Base-by-base conservation (phyloP, 352 stramenopile genomes). In the Phytopythium litorale region DNA sequence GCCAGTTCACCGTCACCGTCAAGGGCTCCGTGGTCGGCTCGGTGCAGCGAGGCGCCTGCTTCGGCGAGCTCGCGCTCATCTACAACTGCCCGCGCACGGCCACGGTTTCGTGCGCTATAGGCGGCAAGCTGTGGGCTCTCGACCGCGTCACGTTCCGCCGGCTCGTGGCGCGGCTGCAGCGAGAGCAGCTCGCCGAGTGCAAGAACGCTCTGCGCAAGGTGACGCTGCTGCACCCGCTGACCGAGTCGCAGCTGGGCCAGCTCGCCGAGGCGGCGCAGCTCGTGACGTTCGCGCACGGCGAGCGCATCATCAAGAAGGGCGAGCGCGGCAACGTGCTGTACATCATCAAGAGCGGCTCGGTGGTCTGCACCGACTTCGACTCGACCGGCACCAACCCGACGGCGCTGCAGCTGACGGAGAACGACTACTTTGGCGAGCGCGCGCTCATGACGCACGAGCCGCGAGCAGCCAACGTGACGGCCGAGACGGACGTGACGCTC, bases 11-110 rank as follows among this genome's bases (percentile, higher is more conserved):
- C 59, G 93, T 98, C 70, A 82, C 79, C 19, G 87, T 98, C 4
- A 78, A 93, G 37, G 88, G 81, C 19, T 80, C 87, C 33, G 70
- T 91, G 40, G 83, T 98, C 11, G 87, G 86, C 37, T 71, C 79
- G 0, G 89, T 81, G 18, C 77, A 88, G 55, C 73, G 76, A 6
- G 91, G 91, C 42, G 87, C 81, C 21, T 96, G 85, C 9, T 98
- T 98, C 63, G 97, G 97, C 50, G 97, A 99, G 71, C 70, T 98
- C 9, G 95, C 96, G 6, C 78, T 99, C 19, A 83, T 99, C 64
- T 99, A 99, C 76, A 98, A 98, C 70, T 90, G 89, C 53, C 96
- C 96, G n/a, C 78, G 96, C 37, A 94, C 94, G 28, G 96, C 95
- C 3, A 98, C 86, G 71, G 90, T 96, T 11, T 74, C 68, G 12